Percentiles rank a stretch among this genome's conserved stretches.
phyloP scores from a whole-genome alignment of 1,284 basidiomycete genomes.

The Tylopilus orsonianus region DNA sequence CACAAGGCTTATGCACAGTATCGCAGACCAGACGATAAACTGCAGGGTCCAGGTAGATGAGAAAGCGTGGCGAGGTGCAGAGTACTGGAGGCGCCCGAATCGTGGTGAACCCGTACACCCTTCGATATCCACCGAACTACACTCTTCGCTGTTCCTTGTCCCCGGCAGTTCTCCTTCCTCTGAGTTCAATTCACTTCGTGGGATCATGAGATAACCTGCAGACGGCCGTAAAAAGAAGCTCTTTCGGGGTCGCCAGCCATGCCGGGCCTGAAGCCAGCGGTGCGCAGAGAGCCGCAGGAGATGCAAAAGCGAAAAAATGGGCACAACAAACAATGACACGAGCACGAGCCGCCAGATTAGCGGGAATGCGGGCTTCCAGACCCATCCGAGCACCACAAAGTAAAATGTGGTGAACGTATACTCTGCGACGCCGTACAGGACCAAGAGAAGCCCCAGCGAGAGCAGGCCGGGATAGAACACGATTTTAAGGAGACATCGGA shows the following conservation, averaged over 20 bases:
- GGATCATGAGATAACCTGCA: conserved; percentile 11
- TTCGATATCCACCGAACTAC: neutral
- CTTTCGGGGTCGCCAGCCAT: neutral
- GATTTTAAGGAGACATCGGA: neutral
- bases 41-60: neutral
- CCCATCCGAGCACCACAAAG: neutral
- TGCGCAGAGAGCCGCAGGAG: conserved; percentile 6
- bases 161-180: neutral
- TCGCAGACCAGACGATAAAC: conserved; percentile 11
- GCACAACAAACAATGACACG: conserved; percentile 16
- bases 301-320: conserved; percentile 12
- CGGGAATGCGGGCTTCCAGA: conserved; percentile 24
- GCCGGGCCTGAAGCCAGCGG: neutral
- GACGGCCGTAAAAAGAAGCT: neutral
- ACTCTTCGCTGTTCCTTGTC: neutral
- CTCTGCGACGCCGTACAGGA: conserved; percentile 16
- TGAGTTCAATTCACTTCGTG: conserved; percentile 10
- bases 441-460: conserved; percentile 1
- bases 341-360: conserved; percentile 23
- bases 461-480: neutral
- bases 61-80: neutral
- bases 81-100: neutral
- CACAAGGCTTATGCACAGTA: conserved; percentile 11
- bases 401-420: conserved; percentile 11
- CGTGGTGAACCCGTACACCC: neutral